A percentile compares a stretch with the other conserved stretches of the same genome.
Conservation (phyloP, 306 rosid species). For the Glycine soja region DNA sequence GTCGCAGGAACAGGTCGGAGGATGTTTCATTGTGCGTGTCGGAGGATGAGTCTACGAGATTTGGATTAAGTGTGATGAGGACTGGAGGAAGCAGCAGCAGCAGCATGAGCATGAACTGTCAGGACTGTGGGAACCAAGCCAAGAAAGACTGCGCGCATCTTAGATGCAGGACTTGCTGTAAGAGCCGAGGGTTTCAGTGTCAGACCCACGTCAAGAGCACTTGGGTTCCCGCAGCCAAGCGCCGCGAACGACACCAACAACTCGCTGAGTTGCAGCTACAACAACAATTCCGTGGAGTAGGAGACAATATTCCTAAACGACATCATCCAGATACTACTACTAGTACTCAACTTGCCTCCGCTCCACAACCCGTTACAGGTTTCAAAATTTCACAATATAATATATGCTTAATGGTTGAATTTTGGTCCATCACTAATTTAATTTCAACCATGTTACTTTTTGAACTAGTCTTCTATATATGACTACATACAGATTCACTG, state of each 20-base stretch:
- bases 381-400: background rate
- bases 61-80: slow-evolving; percentile 73
- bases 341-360: slow-evolving; percentile 44
- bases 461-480: background rate
- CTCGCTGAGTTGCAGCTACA: slow-evolving; percentile 58
- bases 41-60: slow-evolving; percentile 65
- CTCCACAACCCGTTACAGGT: slow-evolving; percentile 73
- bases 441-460: slow-evolving; percentile 6
- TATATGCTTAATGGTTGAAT: background rate
- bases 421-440: background rate
- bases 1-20: slow-evolving; percentile 46
- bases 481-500: slow-evolving; percentile 23
- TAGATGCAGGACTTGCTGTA: slow-evolving; percentile 94
- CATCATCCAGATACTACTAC: slow-evolving; percentile 51
- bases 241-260: slow-evolving; percentile 85
- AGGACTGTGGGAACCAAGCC: slow-evolving; percentile 97
- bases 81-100: slow-evolving; percentile 56
- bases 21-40: slow-evolving; percentile 51
- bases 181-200: slow-evolving; percentile 94
- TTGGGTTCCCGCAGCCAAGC: slow-evolving; percentile 96
- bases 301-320: slow-evolving; percentile 60
- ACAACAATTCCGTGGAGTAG: slow-evolving; percentile 25
- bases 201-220: slow-evolving; percentile 96
- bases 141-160: slow-evolving; percentile 89
- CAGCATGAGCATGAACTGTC: slow-evolving; percentile 73